Base-by-base conservation (phyloP, 352 stramenopile genomes). In the Globisporangium barbulae region DNA sequence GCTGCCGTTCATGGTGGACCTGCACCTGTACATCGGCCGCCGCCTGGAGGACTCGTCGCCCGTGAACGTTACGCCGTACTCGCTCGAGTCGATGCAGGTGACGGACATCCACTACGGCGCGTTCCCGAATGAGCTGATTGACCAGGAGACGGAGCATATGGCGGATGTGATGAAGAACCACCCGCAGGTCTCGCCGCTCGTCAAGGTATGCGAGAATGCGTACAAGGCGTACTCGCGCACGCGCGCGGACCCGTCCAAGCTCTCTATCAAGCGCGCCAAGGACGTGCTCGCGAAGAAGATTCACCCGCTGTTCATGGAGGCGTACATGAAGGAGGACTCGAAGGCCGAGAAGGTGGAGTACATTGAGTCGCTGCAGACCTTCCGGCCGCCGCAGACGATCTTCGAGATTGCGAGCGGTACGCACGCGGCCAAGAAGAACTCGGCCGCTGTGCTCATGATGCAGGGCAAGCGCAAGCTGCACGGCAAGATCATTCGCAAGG, bases 201-300 rank as follows among this genome's bases (percentile, higher is more conserved):
- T 92, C 44, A 93, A 96, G 64, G 93, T 98, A 6, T 98, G 93
- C 61, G 89, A 87, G 8, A 99, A 99, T 71, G 90, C 96, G 17
- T 98, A 98, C 90, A 99, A 99, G 70, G 94, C 98, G 84, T 99
- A 99, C 76, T 77, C 93, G 53, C 83, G 96, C 58, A 99, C 93
- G 47, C 86, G 97, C 33, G 90, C 96, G 9, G 96, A 99, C 68
- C 91, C 97, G 35, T 98, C 90, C n/a, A 97, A 92, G 70, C 79
- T 95, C 54, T 98, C 93, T 41, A 97, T 99, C 62, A 91, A 92
- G 68, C 90, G 96, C 58, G 88, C 94, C 5, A 99, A 99, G 82
- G 90, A 93, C 37, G 76, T 99, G 53, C 82, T 76, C 12, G 65
- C 83, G 45, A 98, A 97, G 65, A 94, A 94, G 52, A 70, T 97